Conservation (phyloP, 192 early-diverging fungal species). For the Coemansia reversa region DNA sequence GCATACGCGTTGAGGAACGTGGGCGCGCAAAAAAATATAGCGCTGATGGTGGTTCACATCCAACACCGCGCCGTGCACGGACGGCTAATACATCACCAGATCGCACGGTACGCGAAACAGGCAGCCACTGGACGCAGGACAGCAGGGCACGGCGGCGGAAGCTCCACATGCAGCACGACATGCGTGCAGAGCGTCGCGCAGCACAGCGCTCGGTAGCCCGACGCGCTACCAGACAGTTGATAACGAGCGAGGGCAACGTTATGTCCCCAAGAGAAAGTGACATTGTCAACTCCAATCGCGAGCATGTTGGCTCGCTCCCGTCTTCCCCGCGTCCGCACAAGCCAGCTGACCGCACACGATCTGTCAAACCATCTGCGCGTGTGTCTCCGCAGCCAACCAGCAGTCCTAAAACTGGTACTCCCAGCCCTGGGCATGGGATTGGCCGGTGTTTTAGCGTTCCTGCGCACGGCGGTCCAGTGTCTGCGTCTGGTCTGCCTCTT, state of each 20-base stretch:
- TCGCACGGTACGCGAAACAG: neutral
- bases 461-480: neutral
- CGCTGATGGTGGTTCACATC: neutral
- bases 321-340: slow-evolving; percentile 30
- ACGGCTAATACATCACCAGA: neutral
- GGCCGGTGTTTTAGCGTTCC: slow-evolving; percentile 17
- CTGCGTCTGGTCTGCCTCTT: slow-evolving; percentile 1
- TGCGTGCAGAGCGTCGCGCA: neutral
- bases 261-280: slow-evolving; percentile 23
- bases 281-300: slow-evolving; percentile 42
- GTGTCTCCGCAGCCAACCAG: slow-evolving; percentile 1
- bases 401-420: slow-evolving; percentile 6
- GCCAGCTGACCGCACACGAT: neutral
- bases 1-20: slow-evolving; percentile 45
- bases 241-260: neutral
- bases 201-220: neutral
- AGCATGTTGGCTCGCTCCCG: slow-evolving; percentile 47
- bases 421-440: slow-evolving; percentile 1
- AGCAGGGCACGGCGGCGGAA: slow-evolving; percentile 8
- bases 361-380: neutral
- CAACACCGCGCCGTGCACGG: neutral
- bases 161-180: neutral
- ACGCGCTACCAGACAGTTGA: slow-evolving; percentile 11
- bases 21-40: slow-evolving; percentile 1
- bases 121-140: slow-evolving; percentile 3